These are phyloP conservation scores for Xanthoceras sorbifolium DNA, from an alignment of 345 rosid species.

Conservation along the genomic window DNA sequence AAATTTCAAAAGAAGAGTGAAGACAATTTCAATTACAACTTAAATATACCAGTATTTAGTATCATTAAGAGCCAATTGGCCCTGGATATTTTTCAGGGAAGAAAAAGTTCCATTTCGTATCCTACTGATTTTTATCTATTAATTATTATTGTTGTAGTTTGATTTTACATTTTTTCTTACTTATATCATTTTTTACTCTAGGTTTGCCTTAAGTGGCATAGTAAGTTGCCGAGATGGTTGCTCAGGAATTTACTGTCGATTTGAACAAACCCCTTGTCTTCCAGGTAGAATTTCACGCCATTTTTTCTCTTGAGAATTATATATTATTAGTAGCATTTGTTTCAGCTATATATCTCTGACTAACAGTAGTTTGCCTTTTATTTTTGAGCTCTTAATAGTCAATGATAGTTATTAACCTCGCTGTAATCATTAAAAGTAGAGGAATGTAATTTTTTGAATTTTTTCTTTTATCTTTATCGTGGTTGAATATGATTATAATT, in stretches of 20 bases:
- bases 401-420: not conserved
- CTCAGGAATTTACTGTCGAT: conserved; percentile 73
- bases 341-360: not conserved
- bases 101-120: not conserved
- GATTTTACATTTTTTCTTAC: not conserved
- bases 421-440: too few relatives aligned
- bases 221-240: conserved; percentile 66
- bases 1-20: not conserved
- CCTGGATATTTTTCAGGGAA: not conserved
- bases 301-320: not conserved
- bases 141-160: not conserved
- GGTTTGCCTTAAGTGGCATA: conserved; percentile 19
- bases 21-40: not conserved
- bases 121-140: not conserved
- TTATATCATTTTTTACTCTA: not conserved
- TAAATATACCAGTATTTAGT: too few relatives aligned
- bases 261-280: conserved; percentile 85
- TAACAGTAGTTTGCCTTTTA: not conserved
- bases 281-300: conserved; percentile 57
- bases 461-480: not conserved
- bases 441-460: not conserved
- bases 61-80: not conserved
- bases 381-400: not conserved
- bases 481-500: not conserved
- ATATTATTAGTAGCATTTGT: not conserved